Evolutionary conservation across 768 basidiomycete genomes (phyloP), one percentile per base, ranked within the genome.

Genomic region (Suillus clintonianus): DNA sequence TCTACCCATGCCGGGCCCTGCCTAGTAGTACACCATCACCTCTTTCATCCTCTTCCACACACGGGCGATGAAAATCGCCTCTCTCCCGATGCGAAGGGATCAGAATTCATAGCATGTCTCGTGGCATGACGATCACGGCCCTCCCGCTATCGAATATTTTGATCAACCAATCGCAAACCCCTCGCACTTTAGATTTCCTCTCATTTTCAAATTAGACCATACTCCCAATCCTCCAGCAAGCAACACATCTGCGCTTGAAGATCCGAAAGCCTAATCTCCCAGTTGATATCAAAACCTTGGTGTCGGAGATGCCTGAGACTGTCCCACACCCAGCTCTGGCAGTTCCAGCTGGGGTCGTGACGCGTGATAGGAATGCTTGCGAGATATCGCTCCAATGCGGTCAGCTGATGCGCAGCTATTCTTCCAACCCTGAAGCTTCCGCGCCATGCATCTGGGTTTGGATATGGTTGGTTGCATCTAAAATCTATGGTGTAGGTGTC

Each of bases 181-280:
- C 48, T 27, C 15, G 24, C 48, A 50, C 48, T 1, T 3, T 13
- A 24, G 47, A 15, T 48, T 24, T 7, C 8, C 7, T 0, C 15
- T 8, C 48, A n/a, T 9, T 24, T 50, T 8, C 27, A 50, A 27
- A 50, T 50, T 30, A 24, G 15, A 15, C 48, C 48, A 15, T 24
- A 56, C 61, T 75, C 72, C 74, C 74, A 76, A 60, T 70, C 73
- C 0, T 75, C 74, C 60, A 76, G 60, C 30, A 75, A 41, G 27
- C 51, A 62, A 24, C 59, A 62, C 74, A 75, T 76, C 5, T 67
- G 70, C 13, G 54, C 57, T 53, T 75, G 69, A 41, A 76, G 36
- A 48, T 42, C 63, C 51, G 42, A 70, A 64, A 45, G 62, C 53
- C 37, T 27, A 63, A 27, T n/a, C 59, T 59, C 55, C 60, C 66